Base-by-base conservation (phyloP, 1,284 basidiomycete genomes). In the Microbotryum scabiosae region DNA sequence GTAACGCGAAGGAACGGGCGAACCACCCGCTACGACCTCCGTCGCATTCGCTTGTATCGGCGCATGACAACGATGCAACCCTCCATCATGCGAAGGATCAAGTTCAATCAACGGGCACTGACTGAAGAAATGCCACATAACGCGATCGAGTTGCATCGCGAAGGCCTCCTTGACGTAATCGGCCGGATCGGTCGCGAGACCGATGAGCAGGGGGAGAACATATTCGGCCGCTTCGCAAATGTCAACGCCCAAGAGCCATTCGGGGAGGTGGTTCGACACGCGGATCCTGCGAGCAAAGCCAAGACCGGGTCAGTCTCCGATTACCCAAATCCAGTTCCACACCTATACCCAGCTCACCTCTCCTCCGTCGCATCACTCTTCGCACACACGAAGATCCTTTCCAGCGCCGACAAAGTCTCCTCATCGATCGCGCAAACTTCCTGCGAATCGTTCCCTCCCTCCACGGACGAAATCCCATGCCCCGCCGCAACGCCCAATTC, bases 371-470 rank as follows among this genome's bases (percentile, higher is more conserved):
- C 85, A 67, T 86, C 85, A 75, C 90, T 93, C 70, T 87, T 84
- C 63, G 88, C 88, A 71, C 91, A 91, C 30, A 97, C 81, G 77
- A 96, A 97, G 69, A 97, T 96, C 71, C 88, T 87, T 77, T 98
- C 93, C 36, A 96, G 82, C 21, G 87, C 82, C 73, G 78, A 88
- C 58, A 94, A 81, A 59, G 84, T 82, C 70, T 92, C 87, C 70
- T 79, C 74, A 70, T 78, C 78, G 28, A 66, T 61, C 26, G 60
- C 59, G 45, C 63, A 54, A 23, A 59, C 32, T 10, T 57, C 60
- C 8, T 25, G 49, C 20, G 41, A 51, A 14, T 32, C 50, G 14
- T 57, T 54, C 3, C 43, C 55, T 3, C 10, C 51, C 2, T 30
- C 52, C 14, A 46, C 8, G 28, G 21, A n/a, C 14, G 51, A 14